A percentile compares a stretch with the other conserved stretches of the same genome.
Evolutionary conservation across 805 yeast genomes (phyloP).

Genomic region (Groenewaldozyma salmanticensis): DNA sequence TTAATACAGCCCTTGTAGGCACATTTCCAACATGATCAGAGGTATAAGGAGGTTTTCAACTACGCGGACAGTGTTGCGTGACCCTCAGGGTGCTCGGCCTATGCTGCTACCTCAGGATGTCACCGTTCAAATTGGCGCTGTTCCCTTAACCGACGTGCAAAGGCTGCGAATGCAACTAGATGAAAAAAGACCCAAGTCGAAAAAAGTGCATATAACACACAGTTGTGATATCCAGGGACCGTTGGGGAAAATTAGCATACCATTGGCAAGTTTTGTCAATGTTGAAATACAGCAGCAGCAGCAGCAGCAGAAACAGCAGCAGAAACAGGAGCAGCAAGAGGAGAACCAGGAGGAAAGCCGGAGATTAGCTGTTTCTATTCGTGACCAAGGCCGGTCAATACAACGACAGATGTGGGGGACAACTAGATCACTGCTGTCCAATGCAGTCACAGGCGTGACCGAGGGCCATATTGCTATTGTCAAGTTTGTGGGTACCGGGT

Average conservation of each 20-base stretch:
- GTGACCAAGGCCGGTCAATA: conserved; percentile 43
- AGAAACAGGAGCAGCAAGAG: background rate
- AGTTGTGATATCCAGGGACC: conserved; percentile 65
- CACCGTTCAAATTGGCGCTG: conserved; percentile 28
- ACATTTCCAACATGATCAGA: background rate
- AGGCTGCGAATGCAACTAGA: conserved; percentile 42
- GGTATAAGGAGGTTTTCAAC: background rate
- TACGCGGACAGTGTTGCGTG: background rate
- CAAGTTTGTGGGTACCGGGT: conserved; percentile 93
- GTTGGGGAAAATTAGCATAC: conserved; percentile 52
- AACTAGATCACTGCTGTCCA: conserved; percentile 64
- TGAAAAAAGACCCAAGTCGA: conserved; percentile 45
- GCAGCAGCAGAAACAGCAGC: too few relatives aligned
- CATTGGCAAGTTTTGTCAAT: conserved; percentile 63
- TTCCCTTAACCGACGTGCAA: conserved; percentile 22
- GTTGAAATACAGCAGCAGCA: conserved; percentile 21
- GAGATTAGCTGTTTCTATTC: conserved; percentile 46
- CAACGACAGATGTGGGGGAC: conserved; percentile 97
- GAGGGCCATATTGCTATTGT: conserved; percentile 88
- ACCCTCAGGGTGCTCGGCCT: conserved; percentile 31
- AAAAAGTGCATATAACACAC: conserved; percentile 45
- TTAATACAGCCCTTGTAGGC: background rate
- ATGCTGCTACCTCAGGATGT: conserved; percentile 60
- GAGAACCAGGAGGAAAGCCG: conserved; percentile 14
- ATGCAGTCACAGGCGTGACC: conserved; percentile 76